Evolutionary conservation across 768 basidiomycete species (phyloP).

Genomic region (Calvatia gigantea): DNA sequence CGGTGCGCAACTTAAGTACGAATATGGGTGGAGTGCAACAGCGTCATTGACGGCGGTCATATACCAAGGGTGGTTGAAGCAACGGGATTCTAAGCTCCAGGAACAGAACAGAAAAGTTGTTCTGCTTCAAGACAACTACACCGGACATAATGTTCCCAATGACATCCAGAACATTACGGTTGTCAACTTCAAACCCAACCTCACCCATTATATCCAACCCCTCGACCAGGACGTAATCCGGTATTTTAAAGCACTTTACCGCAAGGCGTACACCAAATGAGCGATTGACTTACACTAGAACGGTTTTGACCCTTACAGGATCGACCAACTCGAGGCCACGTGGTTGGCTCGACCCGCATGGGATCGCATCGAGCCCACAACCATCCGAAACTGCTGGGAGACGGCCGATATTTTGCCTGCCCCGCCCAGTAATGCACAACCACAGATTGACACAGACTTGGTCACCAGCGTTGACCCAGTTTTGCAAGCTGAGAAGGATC

Average conservation of each 20-base stretch:
- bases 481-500: too few species aligned
- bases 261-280: slow-evolving; percentile 17
- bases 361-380: slow-evolving; percentile 16
- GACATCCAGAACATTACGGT: slow-evolving; percentile 16
- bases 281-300: slow-evolving; percentile 27
- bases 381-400: slow-evolving; percentile 28
- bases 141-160: slow-evolving; percentile 18
- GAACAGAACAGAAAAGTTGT: slow-evolving; percentile 19
- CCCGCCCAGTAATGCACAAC: too few species aligned
- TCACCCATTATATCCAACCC: slow-evolving; percentile 28
- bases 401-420: slow-evolving; percentile 27
- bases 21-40: slow-evolving; percentile 22
- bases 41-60: slow-evolving; percentile 29
- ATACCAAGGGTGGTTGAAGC: slow-evolving; percentile 28
- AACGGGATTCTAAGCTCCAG: slow-evolving; percentile 22
- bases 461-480: too few species aligned
- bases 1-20: neutral
- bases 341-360: slow-evolving; percentile 23
- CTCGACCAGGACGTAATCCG: slow-evolving; percentile 26
- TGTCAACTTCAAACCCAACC: slow-evolving; percentile 24
- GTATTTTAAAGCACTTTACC: slow-evolving; percentile 27
- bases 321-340: slow-evolving; percentile 32
- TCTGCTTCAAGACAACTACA: slow-evolving; percentile 25
- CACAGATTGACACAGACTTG: too few species aligned
- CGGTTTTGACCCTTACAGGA: slow-evolving; percentile 26